Percentiles rank a stretch among this genome's conserved stretches.
phyloP scores from a whole-genome alignment of 257 asterid species.

The Lycium ferocissimum region DNA sequence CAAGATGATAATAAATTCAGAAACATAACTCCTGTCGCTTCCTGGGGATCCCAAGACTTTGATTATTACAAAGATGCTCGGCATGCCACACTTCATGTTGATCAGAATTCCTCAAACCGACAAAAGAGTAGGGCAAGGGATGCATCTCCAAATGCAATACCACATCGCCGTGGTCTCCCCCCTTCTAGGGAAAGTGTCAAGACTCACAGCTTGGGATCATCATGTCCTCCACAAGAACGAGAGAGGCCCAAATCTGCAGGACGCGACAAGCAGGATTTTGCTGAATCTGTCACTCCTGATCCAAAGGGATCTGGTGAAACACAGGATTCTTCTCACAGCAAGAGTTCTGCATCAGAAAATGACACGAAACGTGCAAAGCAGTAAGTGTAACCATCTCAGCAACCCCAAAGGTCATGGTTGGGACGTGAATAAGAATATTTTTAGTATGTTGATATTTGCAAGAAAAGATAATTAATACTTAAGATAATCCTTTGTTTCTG shows the following conservation, averaged over 20 bases:
- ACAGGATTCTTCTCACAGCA: conserved; percentile 59
- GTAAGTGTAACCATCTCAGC: conserved; percentile 55
- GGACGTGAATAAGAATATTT: background rate
- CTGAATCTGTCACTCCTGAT: conserved; percentile 61
- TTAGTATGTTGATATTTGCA: background rate
- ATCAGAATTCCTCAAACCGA: conserved; percentile 49
- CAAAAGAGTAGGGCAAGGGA: conserved; percentile 69
- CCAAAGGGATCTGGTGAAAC: conserved; percentile 56
- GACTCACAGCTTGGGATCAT: conserved; percentile 50
- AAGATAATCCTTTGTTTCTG: background rate
- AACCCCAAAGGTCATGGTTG: background rate
- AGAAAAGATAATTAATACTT: background rate
- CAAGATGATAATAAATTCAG: conserved; percentile 36
- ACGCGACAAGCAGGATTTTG: conserved; percentile 54
- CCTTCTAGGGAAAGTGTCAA: conserved; percentile 49
- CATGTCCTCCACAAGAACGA: conserved; percentile 53
- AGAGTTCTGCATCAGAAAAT: conserved; percentile 59
- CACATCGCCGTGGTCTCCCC: conserved; percentile 58
- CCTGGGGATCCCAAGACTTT: conserved; percentile 76
- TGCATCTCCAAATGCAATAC: conserved; percentile 51
- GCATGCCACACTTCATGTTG: conserved; percentile 55
- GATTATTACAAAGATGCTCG: conserved; percentile 55
- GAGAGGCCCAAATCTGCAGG: conserved; percentile 57
- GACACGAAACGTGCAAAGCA: conserved; percentile 92
- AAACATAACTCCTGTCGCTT: background rate